Evolutionary conservation across 805 yeast species (phyloP).

Genomic region (Ogataea nonfermentans): DNA sequence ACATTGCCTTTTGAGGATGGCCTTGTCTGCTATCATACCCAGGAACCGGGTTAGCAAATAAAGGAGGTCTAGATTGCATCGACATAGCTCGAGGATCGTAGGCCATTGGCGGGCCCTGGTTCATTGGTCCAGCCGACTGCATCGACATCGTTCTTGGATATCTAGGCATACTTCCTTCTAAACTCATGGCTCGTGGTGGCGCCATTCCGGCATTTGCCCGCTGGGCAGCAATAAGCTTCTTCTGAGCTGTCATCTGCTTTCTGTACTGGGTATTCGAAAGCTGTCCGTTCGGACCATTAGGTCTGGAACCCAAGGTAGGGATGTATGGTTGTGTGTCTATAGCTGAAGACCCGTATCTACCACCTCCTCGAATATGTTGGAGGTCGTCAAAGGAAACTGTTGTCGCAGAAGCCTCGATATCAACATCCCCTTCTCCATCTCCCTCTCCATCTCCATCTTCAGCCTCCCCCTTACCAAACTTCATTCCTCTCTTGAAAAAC

Average conservation of each 20-base stretch:
- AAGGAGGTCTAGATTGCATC: constrained; percentile 31
- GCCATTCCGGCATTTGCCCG: constrained; percentile 30
- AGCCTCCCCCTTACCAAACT: constrained; percentile 25
- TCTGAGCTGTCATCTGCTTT: constrained; percentile 65
- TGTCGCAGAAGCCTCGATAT: constrained; percentile 31
- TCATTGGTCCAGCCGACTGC: constrained; percentile 20
- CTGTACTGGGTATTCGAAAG: constrained; percentile 61
- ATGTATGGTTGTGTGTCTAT: constrained; percentile 69
- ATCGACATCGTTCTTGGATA: constrained; percentile 32
- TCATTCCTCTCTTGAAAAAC: constrained; percentile 41
- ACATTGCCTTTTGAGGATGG: constrained; percentile 21
- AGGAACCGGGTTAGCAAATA: constrained; percentile 14
- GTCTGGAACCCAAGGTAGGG: constrained; percentile 55
- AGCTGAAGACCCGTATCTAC: constrained; percentile 52
- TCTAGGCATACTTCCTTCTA: constrained; percentile 20
- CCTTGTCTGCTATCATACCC: constrained; percentile 8
- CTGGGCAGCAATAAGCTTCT: constrained; percentile 47
- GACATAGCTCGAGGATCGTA: constrained; percentile 48
- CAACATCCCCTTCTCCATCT: constrained; percentile 34
- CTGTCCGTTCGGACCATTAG: constrained; percentile 30
- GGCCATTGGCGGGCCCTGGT: constrained; percentile 9
- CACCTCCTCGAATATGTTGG: constrained; percentile 60
- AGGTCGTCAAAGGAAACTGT: constrained; percentile 62
- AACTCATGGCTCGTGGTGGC: constrained; percentile 39
- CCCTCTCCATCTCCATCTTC: constrained; percentile 31